Evolutionary conservation across 495 filamentous ascomycete species (phyloP), one percentile per base, ranked within the genome.

Genomic region (Recurvomyces mirabilis): DNA sequence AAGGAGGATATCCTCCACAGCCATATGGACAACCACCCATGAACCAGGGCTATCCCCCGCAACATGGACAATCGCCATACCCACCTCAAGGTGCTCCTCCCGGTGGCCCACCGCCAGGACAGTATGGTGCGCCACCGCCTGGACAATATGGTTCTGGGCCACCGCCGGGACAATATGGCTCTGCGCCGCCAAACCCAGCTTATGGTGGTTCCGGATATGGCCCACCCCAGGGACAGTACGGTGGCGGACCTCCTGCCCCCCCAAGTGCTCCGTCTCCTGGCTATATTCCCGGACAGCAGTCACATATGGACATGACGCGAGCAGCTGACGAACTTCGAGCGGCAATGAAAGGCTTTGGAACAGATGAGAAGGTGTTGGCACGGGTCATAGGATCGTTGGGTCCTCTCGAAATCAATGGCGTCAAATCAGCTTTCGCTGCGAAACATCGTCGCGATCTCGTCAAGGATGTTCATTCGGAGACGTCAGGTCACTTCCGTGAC

Each of bases 311-410:
- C 41, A 59, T 59, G 53, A 38, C 50, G 13, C 43, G 62, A 1
- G 75, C 93, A 44, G 83, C 84, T 0, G 73, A 86, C 37, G 69
- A 62, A 7, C 68, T 93, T 18, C 71, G 84, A 40, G 73, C 73
- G 53, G 85, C 89, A 2, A 93, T 93, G 82, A 93, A 93, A 66
- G 86, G 88, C 6, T 80, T 91, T 45, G 88, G 87, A 32, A 94
- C 88, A 0, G 78, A 94, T 53, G 87, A 94, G 60, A 75, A 74
- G 38, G 60, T 73, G 0, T 67, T 94, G 0, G 83, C 87, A 53
- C 62, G 65, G 0, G 63, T 80, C 13, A 66, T 96, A 17, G 65
- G 77, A 0, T 68, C 60, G 21, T 74, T 81, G 40, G 78, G 93
- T 45, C 81, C 86, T 3, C 65, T 82, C 11, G 80, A 88, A 53